Base-by-base conservation (phyloP, 78 protist genomes). In the slime mould (Dictyostelium discoideum) region DNA sequence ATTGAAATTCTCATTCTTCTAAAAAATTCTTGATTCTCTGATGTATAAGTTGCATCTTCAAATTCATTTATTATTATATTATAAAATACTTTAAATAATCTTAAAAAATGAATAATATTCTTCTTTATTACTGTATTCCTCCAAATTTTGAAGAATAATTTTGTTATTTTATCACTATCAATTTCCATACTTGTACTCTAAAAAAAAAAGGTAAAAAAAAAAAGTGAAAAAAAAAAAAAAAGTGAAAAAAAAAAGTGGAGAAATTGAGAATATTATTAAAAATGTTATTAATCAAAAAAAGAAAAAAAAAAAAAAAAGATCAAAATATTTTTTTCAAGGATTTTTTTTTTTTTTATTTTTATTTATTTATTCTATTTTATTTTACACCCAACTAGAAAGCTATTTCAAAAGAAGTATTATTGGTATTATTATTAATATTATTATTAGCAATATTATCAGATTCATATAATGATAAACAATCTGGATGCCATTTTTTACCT, bases 401-500 rank as follows among this genome's bases (percentile, higher is more conserved):
- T 18, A 54, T 54, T 54, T 54, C 65, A 54, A 54, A 54, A 54
- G 65, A 54, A 14, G 65, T 54, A 54, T 54, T 54, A 16, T 54
- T 67, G 24, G 0, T 22, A 24, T 6, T 67, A n/a, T 67, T 67
- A n/a, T n/a, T 65, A n/a, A 3, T 54, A 54, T 54, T 54, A 54
- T 13, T 65, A 32, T 32, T 32, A 32, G 37, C 37, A 14, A 65
- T 65, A 4, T 24, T 24, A n/a, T 67, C 76, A 24, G 8, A 24
- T 24, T 67, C 76, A 24, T 24, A 67, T 24, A n/a, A 1, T n/a
- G 76, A 48, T 72, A 85, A 93, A 77, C 86, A 92, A 74, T 93
- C 96, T 3, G 77, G 76, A 57, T 93, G 96, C 92, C 92, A 93
- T 50, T 86, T 84, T 37, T 60, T 83, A 60, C 96, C 96, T 3